Conservation (phyloP, 306 rosid species). For the Astragalus membranaceus region DNA sequence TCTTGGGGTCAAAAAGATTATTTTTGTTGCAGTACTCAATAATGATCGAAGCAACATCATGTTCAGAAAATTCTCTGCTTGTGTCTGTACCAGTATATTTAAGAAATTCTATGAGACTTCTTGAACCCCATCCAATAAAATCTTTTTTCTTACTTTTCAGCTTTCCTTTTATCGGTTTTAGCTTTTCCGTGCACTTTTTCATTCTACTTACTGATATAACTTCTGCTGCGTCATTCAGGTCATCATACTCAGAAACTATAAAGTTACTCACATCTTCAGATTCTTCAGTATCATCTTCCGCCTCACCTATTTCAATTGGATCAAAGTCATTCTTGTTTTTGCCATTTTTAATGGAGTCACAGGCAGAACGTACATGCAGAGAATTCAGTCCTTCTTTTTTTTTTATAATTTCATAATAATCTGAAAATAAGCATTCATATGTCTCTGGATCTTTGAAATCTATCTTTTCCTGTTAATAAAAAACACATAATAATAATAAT, state of each 20-base stretch:
- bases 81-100: constrained; percentile 37
- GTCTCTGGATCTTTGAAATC: constrained; percentile 53
- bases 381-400: constrained; percentile 46
- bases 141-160: constrained; percentile 38
- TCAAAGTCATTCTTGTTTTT: constrained; percentile 25
- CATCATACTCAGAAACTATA: constrained; percentile 44
- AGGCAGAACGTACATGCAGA: constrained; percentile 25
- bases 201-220: constrained; percentile 20
- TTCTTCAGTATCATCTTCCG: constrained; percentile 29
- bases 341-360: constrained; percentile 32
- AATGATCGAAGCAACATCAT: constrained; percentile 52
- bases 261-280: constrained; percentile 33
- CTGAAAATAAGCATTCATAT: constrained; percentile 44
- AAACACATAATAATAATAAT: background rate
- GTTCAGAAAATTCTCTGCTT: constrained; percentile 37
- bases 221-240: constrained; percentile 25
- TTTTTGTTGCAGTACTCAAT: constrained; percentile 50
- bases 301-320: constrained; percentile 21
- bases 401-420: constrained; percentile 51
- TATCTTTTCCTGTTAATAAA: constrained; percentile 40
- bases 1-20: constrained; percentile 51
- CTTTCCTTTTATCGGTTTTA: constrained; percentile 27
- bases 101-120: constrained; percentile 55
- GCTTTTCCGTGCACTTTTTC: constrained; percentile 18
- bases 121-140: constrained; percentile 73